Percentiles rank a stretch among this genome's conserved stretches.
These are phyloP conservation scores for Monascus ruber DNA, from an alignment of 2,329 filamentous ascomycete species.

Conservation along the genomic window DNA sequence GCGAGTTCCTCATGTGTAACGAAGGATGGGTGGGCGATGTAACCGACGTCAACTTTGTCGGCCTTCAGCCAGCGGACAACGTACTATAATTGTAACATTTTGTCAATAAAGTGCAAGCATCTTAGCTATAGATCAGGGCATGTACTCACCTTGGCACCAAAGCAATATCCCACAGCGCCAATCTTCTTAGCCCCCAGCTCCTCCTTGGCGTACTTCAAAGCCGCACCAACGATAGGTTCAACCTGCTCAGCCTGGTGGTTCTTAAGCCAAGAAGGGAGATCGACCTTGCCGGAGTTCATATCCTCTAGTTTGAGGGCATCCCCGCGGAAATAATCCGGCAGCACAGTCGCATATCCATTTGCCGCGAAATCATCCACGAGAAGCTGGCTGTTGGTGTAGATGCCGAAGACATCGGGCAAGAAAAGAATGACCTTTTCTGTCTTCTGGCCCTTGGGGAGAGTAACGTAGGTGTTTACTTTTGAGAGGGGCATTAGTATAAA, in stretches of 20 bases:
- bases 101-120: constrained; percentile 3
- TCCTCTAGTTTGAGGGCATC: constrained; percentile 48
- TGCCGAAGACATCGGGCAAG: constrained; percentile 48
- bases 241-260: constrained; percentile 39
- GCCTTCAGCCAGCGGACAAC: constrained; percentile 55
- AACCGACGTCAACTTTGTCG: constrained; percentile 57
- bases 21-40: constrained; percentile 65
- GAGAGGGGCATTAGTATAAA: background rate
- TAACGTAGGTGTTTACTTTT: constrained; percentile 45
- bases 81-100: constrained; percentile 38
- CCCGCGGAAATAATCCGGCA: constrained; percentile 61
- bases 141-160: constrained; percentile 53
- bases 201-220: constrained; percentile 46
- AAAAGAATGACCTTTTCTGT: constrained; percentile 46
- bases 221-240: constrained; percentile 42
- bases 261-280: constrained; percentile 40
- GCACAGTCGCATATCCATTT: constrained; percentile 57
- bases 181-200: constrained; percentile 48
- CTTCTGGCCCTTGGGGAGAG: constrained; percentile 41
- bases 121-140: background rate
- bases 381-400: constrained; percentile 49
- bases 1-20: constrained; percentile 56
- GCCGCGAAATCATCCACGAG: constrained; percentile 65
- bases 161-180: constrained; percentile 61
- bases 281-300: constrained; percentile 33